Evolutionary conservation across 2,329 filamentous ascomycete genomes (phyloP), one percentile per base, ranked within the genome.

Genomic region (Pyrenophora seminiperda): DNA sequence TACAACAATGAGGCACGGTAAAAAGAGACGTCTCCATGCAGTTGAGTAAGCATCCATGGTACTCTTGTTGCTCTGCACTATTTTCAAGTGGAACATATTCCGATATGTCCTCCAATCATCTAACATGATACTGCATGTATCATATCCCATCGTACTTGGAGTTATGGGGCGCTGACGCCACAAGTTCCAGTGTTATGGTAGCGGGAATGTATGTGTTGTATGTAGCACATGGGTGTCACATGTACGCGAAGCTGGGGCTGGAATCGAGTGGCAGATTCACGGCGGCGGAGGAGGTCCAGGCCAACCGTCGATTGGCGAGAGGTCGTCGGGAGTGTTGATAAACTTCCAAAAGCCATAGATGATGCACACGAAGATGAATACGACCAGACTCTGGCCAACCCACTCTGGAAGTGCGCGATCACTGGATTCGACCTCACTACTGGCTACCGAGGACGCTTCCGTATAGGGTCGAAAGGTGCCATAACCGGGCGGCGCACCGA

Each of bases 321-420:
- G 24, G 24, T 27, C 27, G 29, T 51, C 48, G 14, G 54, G 51
- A 15, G 59, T 50, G 32, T 56, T 59, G 47, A 69, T 54, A 38
- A 71, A 50, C 9, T 41, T 58, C 59, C 63, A 73, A 46, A 73
- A 71, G 7, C 54, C 58, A 36, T 68, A 73, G 17, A 70, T 59
- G 29, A 71, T 65, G 31, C 33, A 55, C 6, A 67, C 11, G 31
- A 71, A 68, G 20, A 65, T 31, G 4, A 63, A 34, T 0, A 72
- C 59, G 5, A 65, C 62, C 5, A 73, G 41, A 0, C 46, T 41
- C 20, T 71, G 68, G 3, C 70, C 70, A 3, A 70, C 24, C 50
- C 61, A 66, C 50, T 70, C 67, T 2, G 67, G 59, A 14, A 70
- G 49, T 3, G 58, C 52, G 29, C 62, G 56, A 4, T 63, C 60